phyloP scores from a whole-genome alignment of 2,329 filamentous ascomycete genomes.

The Leptographium procerum region DNA sequence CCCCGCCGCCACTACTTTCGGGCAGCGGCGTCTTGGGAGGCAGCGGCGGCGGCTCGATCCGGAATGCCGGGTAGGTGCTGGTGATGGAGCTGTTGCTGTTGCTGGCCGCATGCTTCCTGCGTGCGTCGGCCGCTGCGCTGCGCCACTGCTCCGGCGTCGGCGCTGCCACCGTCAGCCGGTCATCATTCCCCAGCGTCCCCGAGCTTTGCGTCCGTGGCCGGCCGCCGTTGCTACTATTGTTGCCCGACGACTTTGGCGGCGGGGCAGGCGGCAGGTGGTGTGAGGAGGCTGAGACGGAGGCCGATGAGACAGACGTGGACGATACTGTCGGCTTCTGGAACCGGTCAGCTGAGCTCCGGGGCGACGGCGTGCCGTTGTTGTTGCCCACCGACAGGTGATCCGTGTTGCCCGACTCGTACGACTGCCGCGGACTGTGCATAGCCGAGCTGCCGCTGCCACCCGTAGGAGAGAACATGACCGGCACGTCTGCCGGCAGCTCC shows the following conservation, averaged over 20 bases:
- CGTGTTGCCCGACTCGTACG: slow-evolving; percentile 41
- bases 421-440: slow-evolving; percentile 32
- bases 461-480: slow-evolving; percentile 16
- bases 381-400: slow-evolving; percentile 32
- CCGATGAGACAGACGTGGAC: slow-evolving; percentile 5
- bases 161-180: slow-evolving; percentile 43
- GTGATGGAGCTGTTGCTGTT: slow-evolving; percentile 15
- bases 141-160: slow-evolving; percentile 49
- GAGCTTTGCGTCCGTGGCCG: slow-evolving; percentile 1
- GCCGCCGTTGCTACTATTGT: no score
- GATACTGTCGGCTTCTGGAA: slow-evolving; percentile 14
- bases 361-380: slow-evolving; percentile 28
- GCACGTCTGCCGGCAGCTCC: slow-evolving; percentile 47
- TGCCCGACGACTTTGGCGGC: not conserved
- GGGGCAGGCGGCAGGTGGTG: not conserved
- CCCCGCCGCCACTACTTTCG: slow-evolving; percentile 24
- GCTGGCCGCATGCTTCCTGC: slow-evolving; percentile 12
- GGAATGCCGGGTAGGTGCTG: slow-evolving; percentile 14
- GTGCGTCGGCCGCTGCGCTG: slow-evolving; percentile 25
- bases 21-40: slow-evolving; percentile 68
- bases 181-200: slow-evolving; percentile 24
- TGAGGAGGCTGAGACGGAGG: not conserved
- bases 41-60: slow-evolving; percentile 55
- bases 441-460: slow-evolving; percentile 15
- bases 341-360: slow-evolving; percentile 39